phyloP scores from a whole-genome alignment of 192 early-diverging fungal genomes.

The Backusella tarrabulga region DNA sequence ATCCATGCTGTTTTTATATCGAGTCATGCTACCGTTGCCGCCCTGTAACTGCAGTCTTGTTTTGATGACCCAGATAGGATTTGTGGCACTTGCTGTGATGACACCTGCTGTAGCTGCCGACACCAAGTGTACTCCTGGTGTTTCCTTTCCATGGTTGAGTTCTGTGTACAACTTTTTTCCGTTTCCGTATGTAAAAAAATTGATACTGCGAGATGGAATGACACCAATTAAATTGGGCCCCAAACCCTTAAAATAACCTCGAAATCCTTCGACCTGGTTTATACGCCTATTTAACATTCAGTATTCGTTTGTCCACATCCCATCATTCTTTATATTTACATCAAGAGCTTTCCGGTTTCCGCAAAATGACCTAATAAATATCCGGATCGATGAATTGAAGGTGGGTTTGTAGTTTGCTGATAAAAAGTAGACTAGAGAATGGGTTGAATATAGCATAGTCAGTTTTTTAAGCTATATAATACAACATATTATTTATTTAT shows the following conservation, averaged over 20 bases:
- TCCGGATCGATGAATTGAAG: slow-evolving; percentile 13
- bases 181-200: slow-evolving; percentile 92
- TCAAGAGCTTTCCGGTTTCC: slow-evolving; percentile 46
- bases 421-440: slow-evolving; percentile 39
- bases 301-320: neutral
- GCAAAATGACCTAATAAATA: slow-evolving; percentile 48
- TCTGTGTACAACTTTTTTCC: slow-evolving; percentile 79
- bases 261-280: slow-evolving; percentile 72
- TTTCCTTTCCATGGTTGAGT: slow-evolving; percentile 77
- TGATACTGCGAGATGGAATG: slow-evolving; percentile 91
- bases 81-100: slow-evolving; percentile 74
- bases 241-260: slow-evolving; percentile 90
- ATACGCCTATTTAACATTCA: slow-evolving; percentile 43
- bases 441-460: neutral
- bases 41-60: slow-evolving; percentile 89
- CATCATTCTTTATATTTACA: slow-evolving; percentile 25
- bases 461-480: neutral
- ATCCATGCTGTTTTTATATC: slow-evolving; percentile 77
- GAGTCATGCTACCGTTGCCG: slow-evolving; percentile 19
- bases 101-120: slow-evolving; percentile 57
- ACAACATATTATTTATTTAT: neutral
- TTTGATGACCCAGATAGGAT: slow-evolving; percentile 97
- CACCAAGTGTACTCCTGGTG: slow-evolving; percentile 70
- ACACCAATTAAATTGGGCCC: slow-evolving; percentile 93
- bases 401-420: slow-evolving; percentile 13